A percentile compares a stretch with the other conserved stretches of the same genome.
These are phyloP conservation scores for Salicornia ramosissima DNA, from an alignment of 148 eudicot genomes.

Conservation along the genomic window DNA sequence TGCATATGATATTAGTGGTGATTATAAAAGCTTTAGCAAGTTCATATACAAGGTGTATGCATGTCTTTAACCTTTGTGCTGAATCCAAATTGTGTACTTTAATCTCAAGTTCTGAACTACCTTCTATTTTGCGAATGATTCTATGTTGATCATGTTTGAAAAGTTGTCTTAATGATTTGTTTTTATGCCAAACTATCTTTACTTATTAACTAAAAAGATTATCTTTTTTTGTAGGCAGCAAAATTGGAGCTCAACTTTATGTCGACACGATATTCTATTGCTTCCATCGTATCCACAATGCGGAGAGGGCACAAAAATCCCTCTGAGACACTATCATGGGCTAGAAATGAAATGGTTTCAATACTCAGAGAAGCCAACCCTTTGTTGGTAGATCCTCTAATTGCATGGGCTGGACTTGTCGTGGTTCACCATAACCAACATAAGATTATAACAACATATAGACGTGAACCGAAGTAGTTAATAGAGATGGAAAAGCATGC, in stretches of 20 bases:
- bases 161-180: neutral
- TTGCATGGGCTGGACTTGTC: slow-evolving; percentile 97
- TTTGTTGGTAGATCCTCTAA: slow-evolving; percentile 51
- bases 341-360: slow-evolving; percentile 97
- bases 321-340: slow-evolving; percentile 81
- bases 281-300: slow-evolving; percentile 83
- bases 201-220: neutral
- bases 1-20: slow-evolving; percentile 71
- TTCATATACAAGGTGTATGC: slow-evolving; percentile 98
- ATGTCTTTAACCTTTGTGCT: neutral
- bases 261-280: slow-evolving; percentile 85
- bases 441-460: slow-evolving; percentile 85
- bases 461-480: slow-evolving; percentile 61
- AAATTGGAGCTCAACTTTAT: slow-evolving; percentile 93
- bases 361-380: slow-evolving; percentile 86
- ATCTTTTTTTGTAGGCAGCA: slow-evolving; percentile 51
- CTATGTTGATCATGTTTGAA: slow-evolving; percentile 1
- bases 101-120: neutral
- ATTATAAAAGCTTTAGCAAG: slow-evolving; percentile 71
- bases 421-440: slow-evolving; percentile 90
- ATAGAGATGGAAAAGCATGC: slow-evolving; percentile 75
- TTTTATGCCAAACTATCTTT: neutral
- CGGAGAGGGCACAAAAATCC: slow-evolving; percentile 91
- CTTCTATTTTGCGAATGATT: neutral
- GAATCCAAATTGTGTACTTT: neutral